These are phyloP conservation scores for Ampelocalamus luodianensis DNA, from an alignment of 176 grass and related monocot genomes.

Conservation along the genomic window DNA sequence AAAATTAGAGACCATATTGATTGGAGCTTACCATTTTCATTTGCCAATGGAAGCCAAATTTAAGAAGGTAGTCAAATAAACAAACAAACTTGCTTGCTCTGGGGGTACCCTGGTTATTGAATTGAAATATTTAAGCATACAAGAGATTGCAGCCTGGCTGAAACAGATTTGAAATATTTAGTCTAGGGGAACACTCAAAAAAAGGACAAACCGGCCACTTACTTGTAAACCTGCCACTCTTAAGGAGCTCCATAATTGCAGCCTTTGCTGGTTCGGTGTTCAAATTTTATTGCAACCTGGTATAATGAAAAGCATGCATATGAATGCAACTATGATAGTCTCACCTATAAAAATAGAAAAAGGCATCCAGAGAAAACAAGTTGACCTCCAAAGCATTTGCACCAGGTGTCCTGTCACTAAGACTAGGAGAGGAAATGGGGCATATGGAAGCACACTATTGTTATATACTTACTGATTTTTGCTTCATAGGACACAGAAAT, in stretches of 20 bases:
- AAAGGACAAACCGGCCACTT: slow-evolving; percentile 33
- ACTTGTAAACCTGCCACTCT: slow-evolving; percentile 98
- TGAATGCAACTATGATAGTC: neutral
- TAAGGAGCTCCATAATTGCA: slow-evolving; percentile 86
- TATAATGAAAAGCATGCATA: slow-evolving; percentile 20
- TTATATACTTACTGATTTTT: no score
- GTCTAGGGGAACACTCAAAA: no score
- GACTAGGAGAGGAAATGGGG: slow-evolving; percentile 61
- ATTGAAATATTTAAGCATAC: neutral
- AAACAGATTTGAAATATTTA: slow-evolving; percentile 22
- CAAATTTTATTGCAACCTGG: slow-evolving; percentile 93
- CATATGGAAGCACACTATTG: no score
- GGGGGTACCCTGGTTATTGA: neutral
- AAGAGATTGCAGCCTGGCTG: neutral
- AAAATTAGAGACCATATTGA: no score
- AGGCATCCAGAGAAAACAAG: slow-evolving; percentile 20
- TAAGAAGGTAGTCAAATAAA: neutral
- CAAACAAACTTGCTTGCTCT: no score
- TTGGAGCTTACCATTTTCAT: no score
- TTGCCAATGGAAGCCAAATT: neutral
- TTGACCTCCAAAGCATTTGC: slow-evolving; percentile 82
- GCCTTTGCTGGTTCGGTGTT: slow-evolving; percentile 91
- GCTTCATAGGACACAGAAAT: no score
- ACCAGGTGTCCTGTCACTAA: slow-evolving; percentile 62
- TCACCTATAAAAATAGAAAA: slow-evolving; percentile 17